Evolutionary conservation across 208 protist genomes (phyloP).

Genomic region (Endotrypanum monterogeii): DNA sequence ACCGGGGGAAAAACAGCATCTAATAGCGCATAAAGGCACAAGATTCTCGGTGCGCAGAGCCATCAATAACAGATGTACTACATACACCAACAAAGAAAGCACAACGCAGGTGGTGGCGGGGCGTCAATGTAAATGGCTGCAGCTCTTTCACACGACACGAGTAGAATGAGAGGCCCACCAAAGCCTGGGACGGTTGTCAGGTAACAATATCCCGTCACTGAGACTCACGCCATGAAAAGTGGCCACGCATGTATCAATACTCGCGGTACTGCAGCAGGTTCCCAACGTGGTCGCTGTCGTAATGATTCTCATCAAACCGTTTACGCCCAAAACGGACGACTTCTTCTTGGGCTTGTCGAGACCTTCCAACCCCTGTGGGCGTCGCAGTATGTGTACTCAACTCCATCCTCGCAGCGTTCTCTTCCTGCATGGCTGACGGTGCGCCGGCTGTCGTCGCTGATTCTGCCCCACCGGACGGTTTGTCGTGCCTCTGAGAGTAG

Average conservation of each 20-base stretch:
- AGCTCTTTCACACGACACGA: neutral
- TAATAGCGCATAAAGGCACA: neutral
- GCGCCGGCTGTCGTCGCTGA: neutral
- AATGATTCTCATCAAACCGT: slow-evolving; percentile 34
- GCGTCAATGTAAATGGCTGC: neutral
- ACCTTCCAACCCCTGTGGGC: neutral
- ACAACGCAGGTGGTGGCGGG: neutral
- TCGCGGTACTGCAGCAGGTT: slow-evolving; percentile 27
- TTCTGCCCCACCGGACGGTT: slow-evolving; percentile 7
- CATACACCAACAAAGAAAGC: neutral
- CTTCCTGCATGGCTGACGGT: neutral
- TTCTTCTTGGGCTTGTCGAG: slow-evolving; percentile 3
- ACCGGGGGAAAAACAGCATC: neutral
- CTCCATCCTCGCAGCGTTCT: slow-evolving; percentile 1
- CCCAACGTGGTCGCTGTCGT: slow-evolving; percentile 38
- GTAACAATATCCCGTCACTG: neutral
- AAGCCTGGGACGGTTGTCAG: neutral
- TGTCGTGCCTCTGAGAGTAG: slow-evolving; percentile 43
- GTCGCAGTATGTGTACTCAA: neutral
- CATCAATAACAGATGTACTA: neutral
- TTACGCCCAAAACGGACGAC: slow-evolving; percentile 45
- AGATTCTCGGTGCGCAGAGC: neutral
- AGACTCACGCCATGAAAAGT: neutral
- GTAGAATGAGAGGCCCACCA: neutral
- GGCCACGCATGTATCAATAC: slow-evolving; percentile 7